phyloP scores from a whole-genome alignment of 1,139 yeast species.

The Candida sp. region DNA sequence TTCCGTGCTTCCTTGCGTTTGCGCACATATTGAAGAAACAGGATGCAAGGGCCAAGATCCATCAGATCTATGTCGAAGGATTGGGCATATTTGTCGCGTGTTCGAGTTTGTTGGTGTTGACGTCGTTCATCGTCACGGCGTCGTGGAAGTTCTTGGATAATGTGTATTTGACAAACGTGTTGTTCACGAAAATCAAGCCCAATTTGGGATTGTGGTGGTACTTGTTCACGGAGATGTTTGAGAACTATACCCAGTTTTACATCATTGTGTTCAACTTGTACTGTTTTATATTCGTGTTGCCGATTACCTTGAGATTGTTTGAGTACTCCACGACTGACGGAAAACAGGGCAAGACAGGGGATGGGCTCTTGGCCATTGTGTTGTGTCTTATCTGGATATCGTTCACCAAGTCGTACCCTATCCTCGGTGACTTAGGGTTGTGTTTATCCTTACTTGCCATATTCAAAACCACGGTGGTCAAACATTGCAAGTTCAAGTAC shows the following conservation, averaged over 20 bases:
- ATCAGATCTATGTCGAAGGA: constrained; percentile 26
- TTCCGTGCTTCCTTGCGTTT: constrained; percentile 57
- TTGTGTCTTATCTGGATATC: constrained; percentile 68
- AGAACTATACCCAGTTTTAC: constrained; percentile 84
- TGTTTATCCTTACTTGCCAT: constrained; percentile 65
- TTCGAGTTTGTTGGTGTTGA: constrained; percentile 35
- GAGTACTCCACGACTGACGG: constrained; percentile 19
- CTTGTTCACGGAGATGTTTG: constrained; percentile 94
- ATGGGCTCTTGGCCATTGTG: constrained; percentile 71
- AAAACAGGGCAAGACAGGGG: constrained; percentile 23
- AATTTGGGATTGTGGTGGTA: constrained; percentile 99
- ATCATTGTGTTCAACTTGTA: constrained; percentile 83
- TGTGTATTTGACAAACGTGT: constrained; percentile 65
- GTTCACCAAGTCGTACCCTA: constrained; percentile 86
- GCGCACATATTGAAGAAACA: constrained; percentile 24
- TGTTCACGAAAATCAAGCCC: constrained; percentile 74
- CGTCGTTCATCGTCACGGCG: constrained; percentile 35
- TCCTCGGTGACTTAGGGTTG: constrained; percentile 82
- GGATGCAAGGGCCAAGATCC: constrained; percentile 1
- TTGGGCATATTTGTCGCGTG: constrained; percentile 27
- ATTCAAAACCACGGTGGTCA: constrained; percentile 46
- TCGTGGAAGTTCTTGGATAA: constrained; percentile 55
- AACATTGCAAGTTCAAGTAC: constrained; percentile 36
- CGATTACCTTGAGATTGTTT: constrained; percentile 72
- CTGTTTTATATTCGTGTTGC: constrained; percentile 68